These are phyloP conservation scores for Botrytis medusae DNA, from an alignment of 2,329 filamentous ascomycete genomes.

Conservation along the genomic window DNA sequence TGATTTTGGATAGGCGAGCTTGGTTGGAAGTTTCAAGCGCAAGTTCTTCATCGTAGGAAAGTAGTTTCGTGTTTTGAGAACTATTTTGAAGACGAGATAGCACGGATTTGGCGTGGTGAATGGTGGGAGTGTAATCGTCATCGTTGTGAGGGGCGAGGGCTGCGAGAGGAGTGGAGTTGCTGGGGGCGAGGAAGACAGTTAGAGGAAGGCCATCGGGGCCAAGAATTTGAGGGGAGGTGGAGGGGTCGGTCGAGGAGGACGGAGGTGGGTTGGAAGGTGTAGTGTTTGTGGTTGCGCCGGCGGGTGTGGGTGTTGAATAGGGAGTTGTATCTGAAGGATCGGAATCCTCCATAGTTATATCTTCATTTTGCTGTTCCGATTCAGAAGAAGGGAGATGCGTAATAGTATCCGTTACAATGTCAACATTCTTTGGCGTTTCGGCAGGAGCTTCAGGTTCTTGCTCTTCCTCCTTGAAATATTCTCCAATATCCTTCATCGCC, in stretches of 20 bases:
- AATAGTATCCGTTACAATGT: conserved; percentile 28
- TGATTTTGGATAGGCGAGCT: conserved; percentile 64
- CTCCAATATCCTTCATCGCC: conserved; percentile 77
- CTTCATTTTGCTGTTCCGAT: conserved; percentile 19
- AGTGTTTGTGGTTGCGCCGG: conserved; percentile 11
- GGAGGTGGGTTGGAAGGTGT: background rate
- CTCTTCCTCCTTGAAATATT: conserved; percentile 60
- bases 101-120: conserved; percentile 73
- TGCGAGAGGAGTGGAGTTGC: conserved; percentile 71
- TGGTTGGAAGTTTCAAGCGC: conserved; percentile 65
- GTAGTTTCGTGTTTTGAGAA: conserved; percentile 72
- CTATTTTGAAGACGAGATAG: conserved; percentile 64
- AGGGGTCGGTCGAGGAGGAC: conserved; percentile 4
- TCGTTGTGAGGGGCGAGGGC: conserved; percentile 67
- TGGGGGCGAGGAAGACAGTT: conserved; percentile 75
- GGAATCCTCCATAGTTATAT: conserved; percentile 22
- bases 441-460: conserved; percentile 16
- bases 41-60: conserved; percentile 78
- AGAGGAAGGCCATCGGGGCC: conserved; percentile 51
- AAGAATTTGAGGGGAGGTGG: conserved; percentile 25
- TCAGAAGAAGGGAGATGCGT: conserved; percentile 25
- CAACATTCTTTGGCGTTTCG: conserved; percentile 26
- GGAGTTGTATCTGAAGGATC: conserved; percentile 8
- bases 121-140: conserved; percentile 72
- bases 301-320: conserved; percentile 3